Conservation (phyloP, 495 filamentous ascomycete species). For the Penicillium herquei region DNA sequence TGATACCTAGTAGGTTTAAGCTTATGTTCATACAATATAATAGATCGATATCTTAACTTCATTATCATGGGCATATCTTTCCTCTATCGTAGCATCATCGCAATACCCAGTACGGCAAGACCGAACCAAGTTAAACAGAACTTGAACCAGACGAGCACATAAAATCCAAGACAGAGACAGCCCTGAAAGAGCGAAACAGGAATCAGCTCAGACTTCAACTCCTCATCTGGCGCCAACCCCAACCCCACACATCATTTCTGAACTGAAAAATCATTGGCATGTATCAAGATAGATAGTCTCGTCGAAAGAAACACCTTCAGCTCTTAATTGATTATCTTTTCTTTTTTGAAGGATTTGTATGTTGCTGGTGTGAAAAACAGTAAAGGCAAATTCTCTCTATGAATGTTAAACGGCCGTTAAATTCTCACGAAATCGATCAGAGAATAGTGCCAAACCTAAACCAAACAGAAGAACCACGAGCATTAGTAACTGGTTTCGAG, state of each 20-base stretch:
- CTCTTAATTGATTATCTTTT: too few relatives aligned
- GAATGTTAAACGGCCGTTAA: conserved; percentile 20
- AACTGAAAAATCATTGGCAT: too few relatives aligned
- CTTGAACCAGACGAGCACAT: not conserved
- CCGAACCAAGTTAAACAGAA: conserved; percentile 7
- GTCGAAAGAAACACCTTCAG: not conserved
- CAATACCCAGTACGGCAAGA: conserved; percentile 7
- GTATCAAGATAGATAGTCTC: too few relatives aligned
- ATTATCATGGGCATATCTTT: conserved; percentile 29
- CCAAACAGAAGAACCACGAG: conserved; percentile 39
- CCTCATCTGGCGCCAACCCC: not conserved
- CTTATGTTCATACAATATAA: not conserved
- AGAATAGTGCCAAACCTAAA: conserved; percentile 55
- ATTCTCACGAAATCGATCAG: conserved; percentile 31
- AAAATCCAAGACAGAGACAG: not conserved
- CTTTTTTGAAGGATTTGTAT: not conserved
- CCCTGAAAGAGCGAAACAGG: not conserved
- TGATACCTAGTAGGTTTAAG: too few relatives aligned
- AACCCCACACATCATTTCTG: too few relatives aligned
- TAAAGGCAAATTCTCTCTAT: conserved; percentile 9
- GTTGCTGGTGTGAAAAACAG: conserved; percentile 10
- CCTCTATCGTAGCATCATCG: conserved; percentile 34
- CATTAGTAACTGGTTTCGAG: conserved; percentile 38
- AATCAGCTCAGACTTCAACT: not conserved
- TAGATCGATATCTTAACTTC: conserved; percentile 21